phyloP scores from a whole-genome alignment of 208 protist species.

The Trypanosoma mega region DNA sequence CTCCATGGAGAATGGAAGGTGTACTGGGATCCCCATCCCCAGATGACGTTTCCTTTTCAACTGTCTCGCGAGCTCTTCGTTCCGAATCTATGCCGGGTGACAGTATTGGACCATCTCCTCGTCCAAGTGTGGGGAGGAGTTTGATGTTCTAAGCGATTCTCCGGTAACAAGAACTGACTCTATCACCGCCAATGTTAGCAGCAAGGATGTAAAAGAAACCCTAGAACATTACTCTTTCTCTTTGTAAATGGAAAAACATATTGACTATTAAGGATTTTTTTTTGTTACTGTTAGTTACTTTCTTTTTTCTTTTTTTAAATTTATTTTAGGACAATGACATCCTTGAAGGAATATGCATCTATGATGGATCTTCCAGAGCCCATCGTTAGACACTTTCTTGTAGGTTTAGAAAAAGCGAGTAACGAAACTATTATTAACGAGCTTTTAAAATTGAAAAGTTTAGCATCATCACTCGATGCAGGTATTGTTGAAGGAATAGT shows the following conservation, averaged over 20 bases:
- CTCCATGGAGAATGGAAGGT: conserved; percentile 36
- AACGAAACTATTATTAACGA: conserved; percentile 30
- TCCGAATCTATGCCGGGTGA: conserved; percentile 50
- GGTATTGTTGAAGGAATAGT: conserved; percentile 6
- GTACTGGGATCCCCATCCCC: conserved; percentile 36
- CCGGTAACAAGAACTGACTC: background rate
- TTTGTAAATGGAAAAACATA: background rate
- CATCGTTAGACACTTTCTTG: conserved; percentile 34
- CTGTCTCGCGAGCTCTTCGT: conserved; percentile 46
- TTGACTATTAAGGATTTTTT: background rate
- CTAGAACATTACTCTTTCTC: conserved; percentile 7
- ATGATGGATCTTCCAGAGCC: conserved; percentile 17
- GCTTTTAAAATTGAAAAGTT: conserved; percentile 30
- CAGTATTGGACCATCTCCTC: conserved; percentile 44
- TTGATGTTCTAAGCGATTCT: conserved; percentile 15
- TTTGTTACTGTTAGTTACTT: background rate
- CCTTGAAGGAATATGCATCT: conserved; percentile 9
- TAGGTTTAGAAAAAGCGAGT: conserved; percentile 10
- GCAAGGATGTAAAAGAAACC: background rate
- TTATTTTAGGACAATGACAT: conserved; percentile 4
- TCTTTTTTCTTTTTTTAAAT: background rate
- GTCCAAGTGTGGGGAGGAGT: conserved; percentile 58
- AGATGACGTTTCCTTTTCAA: conserved; percentile 73
- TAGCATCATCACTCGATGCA: conserved; percentile 26
- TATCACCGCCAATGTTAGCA: no score